A percentile compares a stretch with the other conserved stretches of the same genome.
Evolutionary conservation across 306 rosid species (phyloP).

Genomic region (Mucuna pruriens): DNA sequence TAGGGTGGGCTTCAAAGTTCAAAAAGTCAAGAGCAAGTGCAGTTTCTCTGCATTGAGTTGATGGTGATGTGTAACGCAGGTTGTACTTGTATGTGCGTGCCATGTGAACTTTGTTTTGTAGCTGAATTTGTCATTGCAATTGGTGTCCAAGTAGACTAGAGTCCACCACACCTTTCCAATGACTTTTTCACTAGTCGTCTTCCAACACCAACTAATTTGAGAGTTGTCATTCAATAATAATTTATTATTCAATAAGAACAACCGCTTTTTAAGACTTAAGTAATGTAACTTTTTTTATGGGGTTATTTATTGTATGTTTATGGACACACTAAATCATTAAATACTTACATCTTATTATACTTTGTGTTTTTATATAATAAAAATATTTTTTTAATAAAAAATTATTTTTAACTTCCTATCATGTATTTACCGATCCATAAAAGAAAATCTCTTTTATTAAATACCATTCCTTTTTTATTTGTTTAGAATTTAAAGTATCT

Average conservation of each 20-base stretch:
- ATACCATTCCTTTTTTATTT: background rate
- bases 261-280: background rate
- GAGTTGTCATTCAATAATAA: background rate
- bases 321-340: background rate
- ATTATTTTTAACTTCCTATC: background rate
- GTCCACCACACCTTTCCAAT: conserved; percentile 36
- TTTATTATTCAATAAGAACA: background rate
- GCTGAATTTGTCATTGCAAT: conserved; percentile 26
- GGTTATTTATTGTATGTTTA: background rate
- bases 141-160: conserved; percentile 66
- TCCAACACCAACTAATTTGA: background rate
- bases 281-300: background rate
- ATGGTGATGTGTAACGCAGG: conserved; percentile 54
- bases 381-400: background rate
- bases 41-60: conserved; percentile 40
- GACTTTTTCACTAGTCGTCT: conserved; percentile 26
- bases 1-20: background rate
- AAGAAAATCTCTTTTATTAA: background rate
- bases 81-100: conserved; percentile 36
- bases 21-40: conserved; percentile 37
- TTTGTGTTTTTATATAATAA: background rate
- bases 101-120: conserved; percentile 62
- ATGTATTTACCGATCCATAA: background rate
- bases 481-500: background rate
- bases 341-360: background rate